Percentiles rank a stretch among this genome's conserved stretches.
Conservation (phyloP, 768 basidiomycete genomes). For the Rhodosporidiobolus sp. region DNA sequence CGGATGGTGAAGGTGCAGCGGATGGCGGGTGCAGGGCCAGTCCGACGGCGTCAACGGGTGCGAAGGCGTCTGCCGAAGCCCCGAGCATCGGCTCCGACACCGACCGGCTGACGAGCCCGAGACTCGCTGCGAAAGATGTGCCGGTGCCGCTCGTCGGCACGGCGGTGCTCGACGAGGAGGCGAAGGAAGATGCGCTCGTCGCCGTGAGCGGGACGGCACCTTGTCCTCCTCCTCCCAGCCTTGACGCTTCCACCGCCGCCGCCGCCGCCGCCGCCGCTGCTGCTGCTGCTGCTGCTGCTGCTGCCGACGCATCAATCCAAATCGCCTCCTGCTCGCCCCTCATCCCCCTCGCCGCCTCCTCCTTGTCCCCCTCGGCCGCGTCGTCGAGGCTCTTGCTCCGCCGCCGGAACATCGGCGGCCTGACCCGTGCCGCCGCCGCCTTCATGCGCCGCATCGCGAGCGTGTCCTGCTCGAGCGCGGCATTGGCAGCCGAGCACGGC, state of each 20-base stretch:
- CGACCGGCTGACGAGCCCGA: neutral
- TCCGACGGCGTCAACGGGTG: neutral
- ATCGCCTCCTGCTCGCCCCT: neutral
- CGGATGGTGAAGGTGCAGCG: too few species aligned
- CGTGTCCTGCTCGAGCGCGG: slow-evolving; percentile 4
- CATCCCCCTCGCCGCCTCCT: neutral
- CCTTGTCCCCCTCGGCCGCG: neutral
- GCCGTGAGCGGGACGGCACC: too few species aligned
- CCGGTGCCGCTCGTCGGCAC: neutral
- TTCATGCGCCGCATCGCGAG: slow-evolving; percentile 17
- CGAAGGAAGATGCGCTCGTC: neutral
- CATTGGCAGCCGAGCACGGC: too few species aligned
- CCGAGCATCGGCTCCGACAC: neutral
- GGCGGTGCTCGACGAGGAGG: neutral
- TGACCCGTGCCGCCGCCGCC: neutral
- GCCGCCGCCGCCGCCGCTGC: neutral
- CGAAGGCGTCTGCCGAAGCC: neutral
- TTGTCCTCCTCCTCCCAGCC: too few species aligned
- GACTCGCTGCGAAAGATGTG: neutral
- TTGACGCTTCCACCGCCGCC: neutral
- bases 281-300: neutral
- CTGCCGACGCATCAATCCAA: too few species aligned
- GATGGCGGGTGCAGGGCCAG: neutral
- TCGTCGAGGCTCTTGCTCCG: slow-evolving; percentile 33
- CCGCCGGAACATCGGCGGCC: slow-evolving; percentile 22